Evolutionary conservation across 2,329 filamentous ascomycete species (phyloP).

Genomic region (Colletotrichum sojae): DNA sequence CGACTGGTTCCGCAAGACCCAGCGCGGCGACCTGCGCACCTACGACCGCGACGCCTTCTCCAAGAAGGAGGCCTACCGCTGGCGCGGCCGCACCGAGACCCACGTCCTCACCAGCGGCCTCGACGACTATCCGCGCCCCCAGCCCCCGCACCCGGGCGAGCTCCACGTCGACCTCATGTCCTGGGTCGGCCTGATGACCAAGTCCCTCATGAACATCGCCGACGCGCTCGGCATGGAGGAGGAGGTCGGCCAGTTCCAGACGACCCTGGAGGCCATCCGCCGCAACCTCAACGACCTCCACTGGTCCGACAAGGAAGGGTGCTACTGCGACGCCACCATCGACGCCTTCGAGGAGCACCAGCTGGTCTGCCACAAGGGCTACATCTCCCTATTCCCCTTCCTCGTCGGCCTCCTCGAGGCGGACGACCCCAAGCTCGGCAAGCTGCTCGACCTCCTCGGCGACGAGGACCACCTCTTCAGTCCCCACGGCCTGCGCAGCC

Average conservation of each 20-base stretch:
- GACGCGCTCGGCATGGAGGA: constrained; percentile 81
- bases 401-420: constrained; percentile 83
- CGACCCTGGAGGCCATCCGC: constrained; percentile 81
- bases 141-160: constrained; percentile 95
- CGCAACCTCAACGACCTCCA: constrained; percentile 93
- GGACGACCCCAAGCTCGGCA: constrained; percentile 81
- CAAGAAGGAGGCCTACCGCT: constrained; percentile 92
- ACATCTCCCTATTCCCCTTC: constrained; percentile 94
- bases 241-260: constrained; percentile 80
- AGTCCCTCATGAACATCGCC: constrained; percentile 86
- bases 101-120: constrained; percentile 95
- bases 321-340: constrained; percentile 95
- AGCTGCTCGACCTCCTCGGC: constrained; percentile 81
- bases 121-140: constrained; percentile 94
- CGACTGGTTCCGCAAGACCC: constrained; percentile 94
- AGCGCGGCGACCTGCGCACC: constrained; percentile 88
- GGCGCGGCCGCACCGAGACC: constrained; percentile 88
- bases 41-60: constrained; percentile 94
- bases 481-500: constrained; percentile 86
- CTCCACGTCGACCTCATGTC: constrained; percentile 94
- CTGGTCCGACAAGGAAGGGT: constrained; percentile 85
- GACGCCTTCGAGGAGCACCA: constrained; percentile 93
- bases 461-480: constrained; percentile 93
- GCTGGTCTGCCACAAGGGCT: constrained; percentile 96
- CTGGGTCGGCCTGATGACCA: constrained; percentile 98